A percentile compares a stretch with the other conserved stretches of the same genome.
These are phyloP conservation scores for Solanum hybrid DNA, from an alignment of 305 asterid genomes.

Conservation along the genomic window DNA sequence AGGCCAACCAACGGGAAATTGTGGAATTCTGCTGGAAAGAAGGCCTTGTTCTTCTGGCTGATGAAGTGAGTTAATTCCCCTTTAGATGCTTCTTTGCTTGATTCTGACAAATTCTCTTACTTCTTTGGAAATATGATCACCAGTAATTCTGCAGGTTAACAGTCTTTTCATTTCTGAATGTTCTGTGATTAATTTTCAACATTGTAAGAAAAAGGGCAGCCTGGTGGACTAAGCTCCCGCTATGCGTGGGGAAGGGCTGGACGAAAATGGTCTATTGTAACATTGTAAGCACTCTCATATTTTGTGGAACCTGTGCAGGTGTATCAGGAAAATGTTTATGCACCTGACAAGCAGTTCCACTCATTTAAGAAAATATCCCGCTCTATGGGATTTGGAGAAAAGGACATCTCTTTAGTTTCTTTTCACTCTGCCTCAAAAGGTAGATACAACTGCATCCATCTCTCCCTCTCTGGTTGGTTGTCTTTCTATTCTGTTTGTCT, in stretches of 20 bases:
- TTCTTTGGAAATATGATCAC: neutral
- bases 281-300: neutral
- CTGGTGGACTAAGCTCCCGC: neutral
- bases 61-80: slow-evolving; percentile 48
- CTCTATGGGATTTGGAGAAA: slow-evolving; percentile 80
- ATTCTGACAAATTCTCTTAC: neutral
- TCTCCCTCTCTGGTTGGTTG: neutral
- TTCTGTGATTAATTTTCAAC: neutral
- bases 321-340: slow-evolving; percentile 83
- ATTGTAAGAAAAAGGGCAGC: neutral
- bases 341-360: slow-evolving; percentile 74
- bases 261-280: neutral
- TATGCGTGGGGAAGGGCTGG: neutral
- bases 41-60: slow-evolving; percentile 86
- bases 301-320: slow-evolving; percentile 38
- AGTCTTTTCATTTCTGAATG: neutral
- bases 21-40: slow-evolving; percentile 90
- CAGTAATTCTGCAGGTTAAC: neutral
- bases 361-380: slow-evolving; percentile 76
- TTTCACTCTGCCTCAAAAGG: slow-evolving; percentile 92
- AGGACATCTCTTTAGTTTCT: slow-evolving; percentile 69
- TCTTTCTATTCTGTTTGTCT: neutral
- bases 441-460: slow-evolving; percentile 6
- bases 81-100: neutral
- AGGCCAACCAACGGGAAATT: slow-evolving; percentile 61